Conservation (phyloP, 2,329 filamentous ascomycete species). For the Colletotrichum kahawae region DNA sequence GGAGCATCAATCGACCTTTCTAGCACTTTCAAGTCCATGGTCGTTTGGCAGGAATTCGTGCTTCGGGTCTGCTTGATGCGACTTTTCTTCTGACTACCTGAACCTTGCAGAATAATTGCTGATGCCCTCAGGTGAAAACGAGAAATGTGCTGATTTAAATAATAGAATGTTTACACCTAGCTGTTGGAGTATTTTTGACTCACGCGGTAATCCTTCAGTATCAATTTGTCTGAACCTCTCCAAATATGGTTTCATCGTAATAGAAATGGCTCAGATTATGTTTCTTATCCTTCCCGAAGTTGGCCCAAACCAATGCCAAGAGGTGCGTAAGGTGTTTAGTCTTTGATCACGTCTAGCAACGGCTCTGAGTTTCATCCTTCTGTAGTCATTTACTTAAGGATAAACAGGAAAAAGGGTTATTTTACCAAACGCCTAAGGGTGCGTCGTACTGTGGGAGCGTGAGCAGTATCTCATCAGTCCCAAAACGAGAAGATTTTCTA, state of each 20-base stretch:
- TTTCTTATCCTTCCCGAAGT: fast-evolving
- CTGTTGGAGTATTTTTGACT: not conserved
- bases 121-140: not conserved
- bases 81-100: not conserved
- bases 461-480: not conserved
- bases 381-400: not conserved
- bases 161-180: not conserved
- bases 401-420: not conserved
- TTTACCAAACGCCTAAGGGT: not conserved
- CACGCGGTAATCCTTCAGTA: not conserved
- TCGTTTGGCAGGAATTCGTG: fast-evolving
- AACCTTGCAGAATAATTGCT: fast-evolving
- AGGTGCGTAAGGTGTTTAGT: fast-evolving
- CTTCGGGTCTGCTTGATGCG: not conserved
- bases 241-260: fast-evolving
- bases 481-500: fast-evolving
- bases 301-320: not conserved
- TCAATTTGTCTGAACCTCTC: not conserved
- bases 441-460: not conserved
- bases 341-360: not conserved
- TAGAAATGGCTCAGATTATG: not conserved
- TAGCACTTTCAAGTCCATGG: not conserved
- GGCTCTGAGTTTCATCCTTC: not conserved
- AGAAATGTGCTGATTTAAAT: fast-evolving
- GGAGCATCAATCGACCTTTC: not conserved